A percentile compares a stretch with the other conserved stretches of the same genome.
phyloP scores from a whole-genome alignment of 1,284 basidiomycete genomes.

The Cutaneotrichosporon sp. region DNA sequence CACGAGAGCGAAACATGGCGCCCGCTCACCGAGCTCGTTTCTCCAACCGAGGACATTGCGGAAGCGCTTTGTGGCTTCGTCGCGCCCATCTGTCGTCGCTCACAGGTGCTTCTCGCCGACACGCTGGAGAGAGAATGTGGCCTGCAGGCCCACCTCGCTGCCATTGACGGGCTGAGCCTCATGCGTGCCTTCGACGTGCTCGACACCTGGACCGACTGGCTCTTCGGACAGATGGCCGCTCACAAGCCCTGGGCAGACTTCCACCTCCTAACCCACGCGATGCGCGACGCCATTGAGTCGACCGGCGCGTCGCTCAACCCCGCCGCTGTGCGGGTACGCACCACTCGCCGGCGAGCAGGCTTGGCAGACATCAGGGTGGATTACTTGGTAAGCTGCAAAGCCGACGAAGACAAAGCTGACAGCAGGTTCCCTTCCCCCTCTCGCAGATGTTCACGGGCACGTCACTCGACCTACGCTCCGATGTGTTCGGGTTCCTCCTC shows the following conservation, averaged over 20 bases:
- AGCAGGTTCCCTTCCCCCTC: slow-evolving; percentile 67
- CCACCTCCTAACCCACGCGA: slow-evolving; percentile 75
- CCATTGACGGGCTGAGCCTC: slow-evolving; percentile 70
- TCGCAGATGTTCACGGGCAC: slow-evolving; percentile 71
- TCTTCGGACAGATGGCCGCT: slow-evolving; percentile 68
- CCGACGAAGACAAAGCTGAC: background rate
- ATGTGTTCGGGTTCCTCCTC: slow-evolving; percentile 72
- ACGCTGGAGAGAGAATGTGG: slow-evolving; percentile 69
- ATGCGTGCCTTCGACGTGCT: slow-evolving; percentile 70
- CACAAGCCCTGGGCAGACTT: slow-evolving; percentile 72
- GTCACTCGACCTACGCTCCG: slow-evolving; percentile 63
- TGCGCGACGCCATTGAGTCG: slow-evolving; percentile 65
- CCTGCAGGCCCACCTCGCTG: slow-evolving; percentile 65
- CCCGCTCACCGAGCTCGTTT: slow-evolving; percentile 16
- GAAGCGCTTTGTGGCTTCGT: slow-evolving; percentile 56
- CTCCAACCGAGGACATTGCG: slow-evolving; percentile 53
- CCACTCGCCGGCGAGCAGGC: slow-evolving; percentile 53
- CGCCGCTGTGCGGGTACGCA: slow-evolving; percentile 70
- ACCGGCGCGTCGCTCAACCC: slow-evolving; percentile 61
- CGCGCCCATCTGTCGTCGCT: slow-evolving; percentile 60
- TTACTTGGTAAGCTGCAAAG: slow-evolving; percentile 60
- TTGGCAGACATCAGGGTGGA: slow-evolving; percentile 69
- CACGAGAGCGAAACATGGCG: slow-evolving; percentile 38
- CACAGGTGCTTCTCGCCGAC: slow-evolving; percentile 61
- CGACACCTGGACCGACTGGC: slow-evolving; percentile 63